phyloP scores from a whole-genome alignment of 2,329 filamentous ascomycete species.

The Paracorniculantispora psalliotae region DNA sequence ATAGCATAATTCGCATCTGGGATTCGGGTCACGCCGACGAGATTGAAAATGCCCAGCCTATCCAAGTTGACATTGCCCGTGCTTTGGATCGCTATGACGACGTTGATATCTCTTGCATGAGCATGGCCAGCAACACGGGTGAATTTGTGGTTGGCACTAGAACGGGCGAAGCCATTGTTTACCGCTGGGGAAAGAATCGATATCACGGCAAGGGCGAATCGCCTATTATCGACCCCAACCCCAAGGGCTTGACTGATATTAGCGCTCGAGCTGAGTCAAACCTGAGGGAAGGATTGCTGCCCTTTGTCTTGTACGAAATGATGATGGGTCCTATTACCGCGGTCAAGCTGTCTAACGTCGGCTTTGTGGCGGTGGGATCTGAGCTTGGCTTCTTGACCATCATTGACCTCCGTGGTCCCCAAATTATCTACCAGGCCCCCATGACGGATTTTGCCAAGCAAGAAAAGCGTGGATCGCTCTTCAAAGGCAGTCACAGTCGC shows the following conservation, averaged over 20 bases:
- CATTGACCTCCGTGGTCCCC: constrained; percentile 82
- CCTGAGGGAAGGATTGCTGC: constrained; percentile 76
- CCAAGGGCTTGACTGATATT: constrained; percentile 71
- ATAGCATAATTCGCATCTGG: constrained; percentile 89
- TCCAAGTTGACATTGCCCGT: constrained; percentile 83
- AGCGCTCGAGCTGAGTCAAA: constrained; percentile 63
- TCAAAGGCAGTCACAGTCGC: constrained; percentile 37
- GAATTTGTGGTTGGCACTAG: constrained; percentile 80
- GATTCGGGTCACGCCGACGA: constrained; percentile 89
- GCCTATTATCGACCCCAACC: constrained; percentile 50
- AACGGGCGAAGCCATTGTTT: constrained; percentile 81
- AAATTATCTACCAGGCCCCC: constrained; percentile 71
- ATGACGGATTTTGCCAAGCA: constrained; percentile 69
- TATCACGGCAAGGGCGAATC: constrained; percentile 59
- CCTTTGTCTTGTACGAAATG: constrained; percentile 76
- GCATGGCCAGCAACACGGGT: constrained; percentile 72
- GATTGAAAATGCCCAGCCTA: constrained; percentile 74
- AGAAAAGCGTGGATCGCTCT: constrained; percentile 72
- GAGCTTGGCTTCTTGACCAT: constrained; percentile 76
- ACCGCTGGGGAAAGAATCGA: constrained; percentile 80
- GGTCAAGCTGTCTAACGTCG: constrained; percentile 81
- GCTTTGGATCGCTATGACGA: constrained; percentile 75
- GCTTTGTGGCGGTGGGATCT: constrained; percentile 84
- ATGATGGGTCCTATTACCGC: constrained; percentile 76
- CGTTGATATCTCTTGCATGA: constrained; percentile 73